Conservation (phyloP, 208 protist genomes). For the Trypanosoma scelopori region DNA sequence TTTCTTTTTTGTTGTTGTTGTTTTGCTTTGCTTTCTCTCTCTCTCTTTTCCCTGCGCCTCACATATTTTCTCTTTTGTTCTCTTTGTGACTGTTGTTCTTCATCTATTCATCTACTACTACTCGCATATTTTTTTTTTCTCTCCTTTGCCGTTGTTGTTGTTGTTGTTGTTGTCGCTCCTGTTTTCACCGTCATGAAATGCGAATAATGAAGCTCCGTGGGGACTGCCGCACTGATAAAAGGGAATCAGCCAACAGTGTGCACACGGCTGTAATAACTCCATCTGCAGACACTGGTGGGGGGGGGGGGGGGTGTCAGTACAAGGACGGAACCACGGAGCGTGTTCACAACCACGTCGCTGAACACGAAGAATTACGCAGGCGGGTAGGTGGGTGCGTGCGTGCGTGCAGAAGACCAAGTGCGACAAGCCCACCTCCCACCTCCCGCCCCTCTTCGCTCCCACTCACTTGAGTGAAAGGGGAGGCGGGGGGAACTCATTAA, state of each 20-base stretch:
- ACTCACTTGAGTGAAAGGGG: slow-evolving; percentile 9
- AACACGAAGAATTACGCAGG: not conserved
- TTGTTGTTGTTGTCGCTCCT: not conserved
- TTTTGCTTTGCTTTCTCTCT: no score
- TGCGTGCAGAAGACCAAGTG: not conserved
- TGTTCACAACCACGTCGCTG: not conserved
- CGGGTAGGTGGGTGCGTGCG: not conserved
- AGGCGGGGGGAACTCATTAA: slow-evolving; percentile 3
- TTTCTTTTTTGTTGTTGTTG: no score
- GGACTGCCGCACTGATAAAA: no score
- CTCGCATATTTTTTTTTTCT: no score
- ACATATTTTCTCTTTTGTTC: slow-evolving; percentile 21
- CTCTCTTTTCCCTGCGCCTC: slow-evolving; percentile 9
- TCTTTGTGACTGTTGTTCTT: not conserved
- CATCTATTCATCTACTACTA: no score
- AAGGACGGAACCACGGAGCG: no score
- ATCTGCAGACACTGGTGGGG: no score
- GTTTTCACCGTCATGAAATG: not conserved
- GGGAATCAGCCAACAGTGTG: no score
- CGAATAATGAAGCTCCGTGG: no score
- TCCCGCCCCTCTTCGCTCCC: slow-evolving; percentile 18
- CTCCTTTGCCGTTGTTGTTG: no score
- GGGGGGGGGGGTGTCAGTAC: no score
- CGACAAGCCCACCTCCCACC: slow-evolving; percentile 7
- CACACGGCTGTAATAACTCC: no score